A percentile compares a stretch with the other conserved stretches of the same genome.
phyloP scores from a whole-genome alignment of 177 flowering plant species.

The Vitis hybrid region DNA sequence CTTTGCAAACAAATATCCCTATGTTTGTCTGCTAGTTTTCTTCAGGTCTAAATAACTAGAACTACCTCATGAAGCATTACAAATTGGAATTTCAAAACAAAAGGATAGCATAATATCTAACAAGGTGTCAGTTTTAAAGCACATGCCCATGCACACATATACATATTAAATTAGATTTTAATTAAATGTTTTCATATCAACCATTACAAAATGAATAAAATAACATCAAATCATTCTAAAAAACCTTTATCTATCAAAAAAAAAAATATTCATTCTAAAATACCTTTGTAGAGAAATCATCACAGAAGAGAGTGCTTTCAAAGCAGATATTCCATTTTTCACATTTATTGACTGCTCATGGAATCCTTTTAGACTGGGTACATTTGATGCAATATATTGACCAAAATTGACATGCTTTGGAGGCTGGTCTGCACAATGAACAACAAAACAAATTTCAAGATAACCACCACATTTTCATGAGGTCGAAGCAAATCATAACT shows the following conservation, averaged over 20 bases:
- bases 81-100: too few relatives aligned
- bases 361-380: slow-evolving; percentile 71
- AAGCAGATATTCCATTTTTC: slow-evolving; percentile 50
- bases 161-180: too few relatives aligned
- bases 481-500: too few relatives aligned
- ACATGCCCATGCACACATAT: too few relatives aligned
- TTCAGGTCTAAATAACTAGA: too few relatives aligned
- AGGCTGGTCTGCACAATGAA: slow-evolving; percentile 58
- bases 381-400: slow-evolving; percentile 67
- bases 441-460: not conserved
- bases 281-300: slow-evolving; percentile 88
- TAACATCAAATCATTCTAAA: not conserved
- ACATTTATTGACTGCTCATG: slow-evolving; percentile 42
- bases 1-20: too few relatives aligned
- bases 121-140: not conserved
- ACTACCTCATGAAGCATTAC: too few relatives aligned
- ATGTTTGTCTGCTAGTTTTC: too few relatives aligned
- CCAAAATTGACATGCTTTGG: slow-evolving; percentile 70
- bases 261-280: not conserved
- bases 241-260: slow-evolving; percentile 47
- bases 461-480: not conserved
- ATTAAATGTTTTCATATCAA: not conserved
- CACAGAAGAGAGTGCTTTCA: slow-evolving; percentile 75
- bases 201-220: not conserved
- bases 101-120: not conserved